These are phyloP conservation scores for Linnemannia zychae DNA, from an alignment of 192 early-diverging fungal genomes.

Conservation along the genomic window DNA sequence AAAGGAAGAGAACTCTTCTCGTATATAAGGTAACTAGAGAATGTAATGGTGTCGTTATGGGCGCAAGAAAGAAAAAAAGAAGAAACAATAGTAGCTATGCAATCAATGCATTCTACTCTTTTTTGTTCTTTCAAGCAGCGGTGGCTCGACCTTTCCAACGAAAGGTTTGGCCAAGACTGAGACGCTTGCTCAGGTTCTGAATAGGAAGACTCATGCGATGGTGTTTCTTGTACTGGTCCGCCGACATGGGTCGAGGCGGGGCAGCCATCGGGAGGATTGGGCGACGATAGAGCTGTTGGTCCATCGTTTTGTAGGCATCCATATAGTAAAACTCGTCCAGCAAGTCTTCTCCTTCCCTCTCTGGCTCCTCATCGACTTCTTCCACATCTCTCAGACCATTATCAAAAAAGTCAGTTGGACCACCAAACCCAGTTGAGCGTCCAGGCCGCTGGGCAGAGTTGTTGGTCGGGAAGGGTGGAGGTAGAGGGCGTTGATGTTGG, in stretches of 20 bases:
- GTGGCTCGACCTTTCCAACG: slow-evolving; percentile 34
- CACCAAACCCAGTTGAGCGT: not conserved
- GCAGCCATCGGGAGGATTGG: slow-evolving; percentile 16
- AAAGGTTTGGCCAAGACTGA: slow-evolving; percentile 33
- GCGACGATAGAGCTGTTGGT: slow-evolving; percentile 42
- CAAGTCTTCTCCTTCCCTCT: slow-evolving; percentile 40
- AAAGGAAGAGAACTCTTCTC: no score
- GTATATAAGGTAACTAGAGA: not conserved
- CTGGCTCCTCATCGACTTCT: slow-evolving; percentile 27
- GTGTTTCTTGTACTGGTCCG: slow-evolving; percentile 38
- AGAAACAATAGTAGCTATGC: not conserved
- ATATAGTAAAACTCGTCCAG: slow-evolving; percentile 47
- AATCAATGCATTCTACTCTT: not conserved
- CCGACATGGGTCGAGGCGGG: slow-evolving; percentile 41
- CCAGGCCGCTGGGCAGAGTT: not conserved
- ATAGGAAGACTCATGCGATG: slow-evolving; percentile 49
- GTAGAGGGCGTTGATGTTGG: not conserved
- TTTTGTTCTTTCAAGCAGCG: not conserved
- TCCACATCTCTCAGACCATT: slow-evolving; percentile 29
- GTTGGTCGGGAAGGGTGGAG: slow-evolving; percentile 1
- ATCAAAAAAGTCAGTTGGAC: not conserved
- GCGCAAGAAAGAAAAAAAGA: not conserved
- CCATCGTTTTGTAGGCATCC: slow-evolving; percentile 54
- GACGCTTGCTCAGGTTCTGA: slow-evolving; percentile 35
- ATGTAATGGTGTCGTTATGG: not conserved